These are phyloP conservation scores for Puccinia polysora DNA, from an alignment of 1,284 basidiomycete species.

Conservation along the genomic window DNA sequence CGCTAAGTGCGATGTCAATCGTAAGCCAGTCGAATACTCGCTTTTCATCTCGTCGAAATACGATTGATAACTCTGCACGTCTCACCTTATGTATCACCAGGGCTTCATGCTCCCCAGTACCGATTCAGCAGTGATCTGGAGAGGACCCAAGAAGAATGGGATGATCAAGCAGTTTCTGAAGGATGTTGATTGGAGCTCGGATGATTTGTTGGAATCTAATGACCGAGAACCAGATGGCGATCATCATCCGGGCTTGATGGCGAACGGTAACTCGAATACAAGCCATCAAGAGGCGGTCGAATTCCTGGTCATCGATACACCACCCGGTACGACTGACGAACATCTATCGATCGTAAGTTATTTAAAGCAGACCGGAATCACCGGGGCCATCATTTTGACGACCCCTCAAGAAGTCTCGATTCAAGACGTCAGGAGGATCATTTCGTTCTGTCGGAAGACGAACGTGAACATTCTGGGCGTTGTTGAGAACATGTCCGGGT, in stretches of 20 bases:
- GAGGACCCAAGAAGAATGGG: constrained; percentile 98
- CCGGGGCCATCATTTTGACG: constrained; percentile 94
- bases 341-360: constrained; percentile 92
- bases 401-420: constrained; percentile 97
- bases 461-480: constrained; percentile 84
- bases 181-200: constrained; percentile 93
- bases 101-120: constrained; percentile 92
- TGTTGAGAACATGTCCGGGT: constrained; percentile 99
- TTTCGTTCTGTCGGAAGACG: constrained; percentile 94
- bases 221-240: constrained; percentile 47
- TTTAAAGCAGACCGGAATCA: constrained; percentile 87
- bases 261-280: neutral
- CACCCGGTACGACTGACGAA: constrained; percentile 95
- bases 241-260: too few species aligned
- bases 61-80: neutral
- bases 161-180: constrained; percentile 98
- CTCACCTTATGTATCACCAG: neutral
- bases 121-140: constrained; percentile 92
- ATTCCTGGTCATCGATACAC: constrained; percentile 93
- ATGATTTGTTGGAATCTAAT: too few species aligned
- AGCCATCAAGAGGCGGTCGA: constrained; percentile 60
- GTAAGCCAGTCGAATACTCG: neutral
- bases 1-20: constrained; percentile 94
- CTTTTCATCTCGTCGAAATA: too few species aligned
- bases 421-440: constrained; percentile 94